Percentiles rank a stretch among this genome's conserved stretches.
Conservation (phyloP, 1,284 basidiomycete species). For the Fistulina hepatica region DNA sequence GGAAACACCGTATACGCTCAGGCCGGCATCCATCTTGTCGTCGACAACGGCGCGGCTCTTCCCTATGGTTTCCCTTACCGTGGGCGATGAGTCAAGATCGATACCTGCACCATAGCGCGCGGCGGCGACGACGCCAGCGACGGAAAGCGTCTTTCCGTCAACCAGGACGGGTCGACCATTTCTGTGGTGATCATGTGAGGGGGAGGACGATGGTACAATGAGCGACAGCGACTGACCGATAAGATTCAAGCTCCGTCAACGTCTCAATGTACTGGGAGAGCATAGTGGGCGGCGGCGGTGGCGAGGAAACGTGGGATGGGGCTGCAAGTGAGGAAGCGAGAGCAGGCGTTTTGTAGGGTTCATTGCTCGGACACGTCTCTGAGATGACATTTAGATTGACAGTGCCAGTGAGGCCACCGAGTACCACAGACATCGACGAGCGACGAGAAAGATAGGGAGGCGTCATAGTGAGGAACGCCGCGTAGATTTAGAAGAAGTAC, state of each 20-base stretch:
- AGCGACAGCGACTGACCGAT: not conserved
- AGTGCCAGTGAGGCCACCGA: no score
- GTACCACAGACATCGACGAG: no score
- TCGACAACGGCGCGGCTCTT: conserved; percentile 53
- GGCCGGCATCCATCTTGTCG: conserved; percentile 54
- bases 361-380: no score
- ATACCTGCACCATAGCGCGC: conserved; percentile 53
- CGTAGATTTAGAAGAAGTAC: no score
- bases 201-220: no score
- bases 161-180: conserved; percentile 47
- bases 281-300: no score
- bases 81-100: conserved; percentile 38
- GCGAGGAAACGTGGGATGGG: no score
- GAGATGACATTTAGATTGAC: no score
- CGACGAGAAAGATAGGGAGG: no score
- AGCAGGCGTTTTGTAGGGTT: no score
- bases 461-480: no score
- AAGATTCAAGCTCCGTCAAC: not conserved
- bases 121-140: conserved; percentile 63
- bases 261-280: not conserved
- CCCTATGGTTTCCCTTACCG: conserved; percentile 38
- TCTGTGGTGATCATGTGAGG: not conserved
- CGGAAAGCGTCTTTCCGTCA: conserved; percentile 60
- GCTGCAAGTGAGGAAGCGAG: no score
- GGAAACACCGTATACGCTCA: conserved; percentile 32